Evolutionary conservation across 2,329 filamentous ascomycete genomes (phyloP).

Genomic region (Gliomastix tumulicola): DNA sequence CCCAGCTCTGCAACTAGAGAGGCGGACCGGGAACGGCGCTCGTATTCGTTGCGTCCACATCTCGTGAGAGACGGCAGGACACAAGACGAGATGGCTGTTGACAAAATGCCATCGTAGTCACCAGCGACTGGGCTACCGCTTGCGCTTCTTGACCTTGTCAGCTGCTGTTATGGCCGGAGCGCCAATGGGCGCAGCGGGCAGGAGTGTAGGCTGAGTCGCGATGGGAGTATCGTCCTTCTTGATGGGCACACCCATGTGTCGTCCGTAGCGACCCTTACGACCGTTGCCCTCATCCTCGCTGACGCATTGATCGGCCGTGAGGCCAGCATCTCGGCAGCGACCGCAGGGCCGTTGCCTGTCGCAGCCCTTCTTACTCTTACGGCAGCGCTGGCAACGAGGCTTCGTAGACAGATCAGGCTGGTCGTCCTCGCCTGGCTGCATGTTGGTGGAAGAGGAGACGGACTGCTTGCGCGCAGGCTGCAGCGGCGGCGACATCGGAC

Average conservation of each 20-base stretch:
- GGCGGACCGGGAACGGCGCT: too few relatives aligned
- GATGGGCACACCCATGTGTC: slow-evolving; percentile 62
- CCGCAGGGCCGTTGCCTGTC: slow-evolving; percentile 94
- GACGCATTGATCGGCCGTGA: slow-evolving; percentile 87
- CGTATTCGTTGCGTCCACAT: too few relatives aligned
- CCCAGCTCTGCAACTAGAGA: too few relatives aligned
- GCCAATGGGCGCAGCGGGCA: slow-evolving; percentile 36
- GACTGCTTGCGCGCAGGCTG: slow-evolving; percentile 72
- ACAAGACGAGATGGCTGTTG: too few relatives aligned
- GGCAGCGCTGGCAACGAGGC: slow-evolving; percentile 93
- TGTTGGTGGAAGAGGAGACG: slow-evolving; percentile 48
- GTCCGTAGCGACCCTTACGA: slow-evolving; percentile 84
- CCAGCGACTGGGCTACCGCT: slow-evolving; percentile 41
- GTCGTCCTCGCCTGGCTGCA: slow-evolving; percentile 69
- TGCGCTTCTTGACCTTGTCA: slow-evolving; percentile 57
- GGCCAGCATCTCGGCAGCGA: slow-evolving; percentile 90
- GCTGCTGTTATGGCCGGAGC: slow-evolving; percentile 20
- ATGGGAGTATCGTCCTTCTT: slow-evolving; percentile 44
- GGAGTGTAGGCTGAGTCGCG: slow-evolving; percentile 27
- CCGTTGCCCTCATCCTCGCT: slow-evolving; percentile 98
- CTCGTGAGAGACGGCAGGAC: too few relatives aligned
- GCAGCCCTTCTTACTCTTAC: slow-evolving; percentile 99
- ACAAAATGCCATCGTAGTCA: too few relatives aligned
- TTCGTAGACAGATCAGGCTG: slow-evolving; percentile 90
- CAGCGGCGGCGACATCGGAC: slow-evolving; percentile 57